phyloP scores from a whole-genome alignment of 306 rosid species.

The Begonia peltatifolia region DNA sequence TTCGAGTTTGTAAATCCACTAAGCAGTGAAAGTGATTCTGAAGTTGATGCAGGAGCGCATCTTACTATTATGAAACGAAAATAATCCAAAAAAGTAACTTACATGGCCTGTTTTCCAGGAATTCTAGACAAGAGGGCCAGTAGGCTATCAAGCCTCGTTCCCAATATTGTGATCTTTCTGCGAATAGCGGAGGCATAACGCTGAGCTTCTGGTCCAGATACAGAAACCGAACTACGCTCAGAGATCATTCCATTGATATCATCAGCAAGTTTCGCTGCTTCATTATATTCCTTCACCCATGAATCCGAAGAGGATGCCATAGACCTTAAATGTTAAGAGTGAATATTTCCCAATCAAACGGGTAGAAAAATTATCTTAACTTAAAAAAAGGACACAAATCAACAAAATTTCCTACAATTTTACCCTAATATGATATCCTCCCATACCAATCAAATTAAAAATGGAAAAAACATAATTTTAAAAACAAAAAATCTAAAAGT shows the following conservation, averaged over 20 bases:
- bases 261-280: conserved; percentile 76
- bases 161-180: conserved; percentile 89
- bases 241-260: conserved; percentile 89
- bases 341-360: no score
- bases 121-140: conserved; percentile 54
- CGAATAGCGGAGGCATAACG: conserved; percentile 85
- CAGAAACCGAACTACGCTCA: conserved; percentile 44
- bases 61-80: no score
- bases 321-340: conserved; percentile 23
- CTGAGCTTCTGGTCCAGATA: conserved; percentile 85
- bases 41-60: no score
- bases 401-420: no score
- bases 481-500: no score
- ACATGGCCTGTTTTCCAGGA: conserved; percentile 85
- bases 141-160: conserved; percentile 92
- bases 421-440: no score
- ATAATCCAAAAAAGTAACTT: conserved; percentile 15
- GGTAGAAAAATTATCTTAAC: no score
- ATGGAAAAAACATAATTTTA: no score
- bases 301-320: conserved; percentile 89
- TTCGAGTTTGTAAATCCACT: no score
- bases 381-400: no score
- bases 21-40: no score
- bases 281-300: conserved; percentile 92
- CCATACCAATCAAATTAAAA: no score